Conservation (phyloP, 192 early-diverging fungal species). For the Gonapodya prolifera region DNA sequence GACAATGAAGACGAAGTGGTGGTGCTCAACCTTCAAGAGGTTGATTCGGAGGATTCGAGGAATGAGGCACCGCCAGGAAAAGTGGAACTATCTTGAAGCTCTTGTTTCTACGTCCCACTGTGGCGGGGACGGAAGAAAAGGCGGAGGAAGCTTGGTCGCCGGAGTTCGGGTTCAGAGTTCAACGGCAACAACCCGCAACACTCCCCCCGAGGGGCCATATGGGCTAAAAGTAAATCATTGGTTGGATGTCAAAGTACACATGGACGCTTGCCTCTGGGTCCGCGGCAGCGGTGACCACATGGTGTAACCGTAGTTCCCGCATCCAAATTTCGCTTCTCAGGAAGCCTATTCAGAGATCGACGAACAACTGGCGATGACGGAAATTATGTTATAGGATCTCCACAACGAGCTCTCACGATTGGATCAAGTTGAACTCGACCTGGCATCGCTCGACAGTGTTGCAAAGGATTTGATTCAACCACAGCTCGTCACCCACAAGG, state of each 20-base stretch:
- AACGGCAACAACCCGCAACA: too few relatives aligned
- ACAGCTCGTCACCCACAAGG: slow-evolving; percentile 59
- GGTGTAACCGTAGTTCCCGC: neutral
- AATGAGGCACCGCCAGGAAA: too few relatives aligned
- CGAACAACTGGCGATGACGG: too few relatives aligned
- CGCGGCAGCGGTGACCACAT: neutral
- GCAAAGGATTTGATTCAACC: slow-evolving; percentile 52
- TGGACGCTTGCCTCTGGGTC: too few relatives aligned
- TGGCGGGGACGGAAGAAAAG: neutral
- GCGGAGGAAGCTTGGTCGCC: neutral
- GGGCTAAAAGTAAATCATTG: too few relatives aligned
- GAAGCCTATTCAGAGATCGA: neutral
- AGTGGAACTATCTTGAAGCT: slow-evolving; percentile 1
- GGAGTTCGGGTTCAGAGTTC: too few relatives aligned
- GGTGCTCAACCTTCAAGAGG: neutral
- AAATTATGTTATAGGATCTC: too few relatives aligned
- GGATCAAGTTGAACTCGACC: slow-evolving; percentile 66
- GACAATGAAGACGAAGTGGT: neutral
- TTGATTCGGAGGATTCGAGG: slow-evolving; percentile 4
- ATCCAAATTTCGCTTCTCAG: neutral
- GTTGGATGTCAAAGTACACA: too few relatives aligned
- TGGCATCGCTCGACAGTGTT: slow-evolving; percentile 46
- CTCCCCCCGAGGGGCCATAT: too few relatives aligned
- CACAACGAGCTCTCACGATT: slow-evolving; percentile 55
- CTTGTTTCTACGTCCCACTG: slow-evolving; percentile 4